Evolutionary conservation across 1,284 basidiomycete species (phyloP), one percentile per base, ranked within the genome.

Genomic region (Pseudomicrostroma phylloplanum): DNA sequence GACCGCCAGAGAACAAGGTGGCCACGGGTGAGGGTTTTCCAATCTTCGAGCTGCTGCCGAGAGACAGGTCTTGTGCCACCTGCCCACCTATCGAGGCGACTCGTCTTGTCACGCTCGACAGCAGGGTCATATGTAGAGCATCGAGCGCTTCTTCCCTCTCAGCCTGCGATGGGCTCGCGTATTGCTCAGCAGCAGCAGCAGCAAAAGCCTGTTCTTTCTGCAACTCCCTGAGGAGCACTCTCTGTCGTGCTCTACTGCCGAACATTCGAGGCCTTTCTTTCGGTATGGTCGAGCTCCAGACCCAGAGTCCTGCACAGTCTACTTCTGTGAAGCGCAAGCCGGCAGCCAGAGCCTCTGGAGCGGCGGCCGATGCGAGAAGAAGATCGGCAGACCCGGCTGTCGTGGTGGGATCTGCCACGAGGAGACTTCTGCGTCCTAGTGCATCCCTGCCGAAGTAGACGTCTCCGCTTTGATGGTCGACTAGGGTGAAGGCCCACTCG

Each of bases 1-100:
- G 89, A 0, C 94, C 94, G 25, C 94, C 94, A 21, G 92, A 96
- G 79, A 98, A 99, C 4, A 99, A 83, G 7, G 98, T 83, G 2
- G 89, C 92, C 0, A 96, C 87, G 85, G 0, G 71, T 61, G 30
- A 67, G 46, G n/a, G 54, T 30, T 1, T 39, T 40, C 7, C 61
- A 51, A 21, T 68, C 64, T 4, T 55, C 40, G 59, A 46, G 25
- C 59, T 55, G 13, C 53, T 56, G 8, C 46, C 40, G 58, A 26
- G n/a, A 11, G 57, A 40, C 15, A 26, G 6, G 12, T 55, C 59
- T 12, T 40, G n/a, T 21, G 17, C 23, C 49, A 36, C 43, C 11
- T n/a, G n/a, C 17, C 12, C 64, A 15, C 26, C 81, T 26, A 84
- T 82, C 60, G 82, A 81, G 9, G 80, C 74, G 1, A 83, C 81